phyloP scores from a whole-genome alignment of 176 grass and related monocot genomes.

The Aegilops tauschii region DNA sequence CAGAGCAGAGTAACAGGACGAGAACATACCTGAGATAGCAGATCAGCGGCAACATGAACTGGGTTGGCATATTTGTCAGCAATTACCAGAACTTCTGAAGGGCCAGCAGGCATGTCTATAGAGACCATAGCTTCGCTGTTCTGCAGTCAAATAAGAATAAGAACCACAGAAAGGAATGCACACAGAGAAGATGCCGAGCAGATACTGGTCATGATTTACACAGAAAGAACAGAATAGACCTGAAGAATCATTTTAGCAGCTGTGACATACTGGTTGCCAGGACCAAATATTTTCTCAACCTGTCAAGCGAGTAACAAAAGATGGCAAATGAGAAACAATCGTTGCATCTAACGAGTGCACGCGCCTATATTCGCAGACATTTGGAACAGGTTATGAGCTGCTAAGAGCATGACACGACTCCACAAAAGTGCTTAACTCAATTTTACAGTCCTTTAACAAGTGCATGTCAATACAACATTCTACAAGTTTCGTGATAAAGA shows the following conservation, averaged over 20 bases:
- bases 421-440: background rate
- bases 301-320: background rate
- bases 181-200: background rate
- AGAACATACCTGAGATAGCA: slow-evolving; percentile 82
- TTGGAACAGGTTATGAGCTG: background rate
- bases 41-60: slow-evolving; percentile 90
- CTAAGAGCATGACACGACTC: background rate
- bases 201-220: background rate
- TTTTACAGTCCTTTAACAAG: slow-evolving; percentile 9
- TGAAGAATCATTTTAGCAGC: slow-evolving; percentile 99
- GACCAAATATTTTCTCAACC: slow-evolving; percentile 98
- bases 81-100: slow-evolving; percentile 95
- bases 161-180: background rate
- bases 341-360: background rate
- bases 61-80: slow-evolving; percentile 82
- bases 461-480: background rate
- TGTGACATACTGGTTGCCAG: slow-evolving; percentile 97
- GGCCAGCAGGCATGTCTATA: slow-evolving; percentile 96
- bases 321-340: background rate
- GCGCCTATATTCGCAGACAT: background rate
- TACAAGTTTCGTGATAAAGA: background rate
- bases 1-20: slow-evolving; percentile 6
- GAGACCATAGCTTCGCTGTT: slow-evolving; percentile 99
- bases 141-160: slow-evolving; percentile 51
- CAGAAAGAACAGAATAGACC: slow-evolving; percentile 39